Percentiles rank a stretch among this genome's conserved stretches.
These are phyloP conservation scores for Neohortaea acidophila DNA, from an alignment of 495 filamentous ascomycete species.

Conservation along the genomic window DNA sequence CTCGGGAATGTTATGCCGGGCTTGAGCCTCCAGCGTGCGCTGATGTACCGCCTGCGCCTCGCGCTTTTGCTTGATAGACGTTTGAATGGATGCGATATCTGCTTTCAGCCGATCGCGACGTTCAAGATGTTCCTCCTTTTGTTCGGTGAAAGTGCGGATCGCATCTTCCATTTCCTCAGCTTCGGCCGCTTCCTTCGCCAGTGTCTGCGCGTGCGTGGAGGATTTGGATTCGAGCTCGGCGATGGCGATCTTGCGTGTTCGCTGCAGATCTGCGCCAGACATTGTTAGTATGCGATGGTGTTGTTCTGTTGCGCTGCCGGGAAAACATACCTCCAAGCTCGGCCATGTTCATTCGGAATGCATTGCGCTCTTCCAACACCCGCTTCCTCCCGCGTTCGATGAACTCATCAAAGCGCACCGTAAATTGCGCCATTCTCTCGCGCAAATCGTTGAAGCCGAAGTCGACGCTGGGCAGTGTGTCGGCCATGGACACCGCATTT, in stretches of 20 bases:
- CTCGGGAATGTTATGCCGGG: conserved; percentile 75
- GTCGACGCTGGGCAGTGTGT: conserved; percentile 75
- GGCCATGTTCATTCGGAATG: conserved; percentile 77
- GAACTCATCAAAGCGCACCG: conserved; percentile 77
- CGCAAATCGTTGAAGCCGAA: conserved; percentile 95
- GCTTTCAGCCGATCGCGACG: conserved; percentile 57
- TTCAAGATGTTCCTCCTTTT: conserved; percentile 59
- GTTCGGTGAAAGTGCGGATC: conserved; percentile 56
- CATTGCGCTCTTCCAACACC: conserved; percentile 81
- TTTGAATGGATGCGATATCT: conserved; percentile 67
- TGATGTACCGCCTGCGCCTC: conserved; percentile 47
- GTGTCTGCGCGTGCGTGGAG: conserved; percentile 59
- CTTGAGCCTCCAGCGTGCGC: conserved; percentile 59
- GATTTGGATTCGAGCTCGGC: conserved; percentile 68
- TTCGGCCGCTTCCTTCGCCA: conserved; percentile 74
- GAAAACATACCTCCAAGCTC: conserved; percentile 63
- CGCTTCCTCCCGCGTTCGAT: conserved; percentile 80
- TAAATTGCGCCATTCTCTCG: conserved; percentile 89
- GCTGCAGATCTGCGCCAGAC: conserved; percentile 64
- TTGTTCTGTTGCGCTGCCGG: not conserved
- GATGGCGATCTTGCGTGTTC: conserved; percentile 74
- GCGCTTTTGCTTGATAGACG: conserved; percentile 43
- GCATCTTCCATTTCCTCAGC: conserved; percentile 72
- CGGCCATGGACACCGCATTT: conserved; percentile 51
- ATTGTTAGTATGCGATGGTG: conserved; percentile 16